Conservation (phyloP, 177 flowering plant genomes). For the Vitis hybrid region DNA sequence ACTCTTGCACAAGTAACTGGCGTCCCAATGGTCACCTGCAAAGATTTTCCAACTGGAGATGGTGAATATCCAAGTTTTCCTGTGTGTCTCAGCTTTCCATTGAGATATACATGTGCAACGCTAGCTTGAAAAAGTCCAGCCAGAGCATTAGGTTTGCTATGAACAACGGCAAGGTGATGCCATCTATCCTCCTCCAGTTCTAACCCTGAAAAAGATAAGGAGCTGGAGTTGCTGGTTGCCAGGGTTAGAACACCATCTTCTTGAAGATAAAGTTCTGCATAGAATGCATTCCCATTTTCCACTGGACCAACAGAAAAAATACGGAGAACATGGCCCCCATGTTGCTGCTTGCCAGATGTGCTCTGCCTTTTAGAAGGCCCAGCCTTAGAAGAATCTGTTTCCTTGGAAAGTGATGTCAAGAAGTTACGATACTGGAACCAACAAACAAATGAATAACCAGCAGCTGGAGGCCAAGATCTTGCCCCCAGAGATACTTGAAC, state of each 20-base stretch:
- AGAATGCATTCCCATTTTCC: constrained; percentile 57
- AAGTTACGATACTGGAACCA: constrained; percentile 91
- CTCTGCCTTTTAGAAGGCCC: constrained; percentile 45
- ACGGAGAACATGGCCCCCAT: constrained; percentile 51
- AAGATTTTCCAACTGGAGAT: constrained; percentile 86
- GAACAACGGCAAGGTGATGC: constrained; percentile 99
- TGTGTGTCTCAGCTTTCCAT: constrained; percentile 95
- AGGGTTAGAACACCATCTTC: constrained; percentile 92
- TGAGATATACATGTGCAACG: constrained; percentile 83
- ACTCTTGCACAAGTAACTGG: constrained; percentile 61
- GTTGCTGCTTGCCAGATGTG: constrained; percentile 33
- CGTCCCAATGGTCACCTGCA: constrained; percentile 92
- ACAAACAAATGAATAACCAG: constrained; percentile 98
- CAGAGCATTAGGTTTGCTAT: constrained; percentile 98
- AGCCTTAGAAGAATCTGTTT: constrained; percentile 48
- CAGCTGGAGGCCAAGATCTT: constrained; percentile 99
- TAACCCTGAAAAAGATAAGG: constrained; percentile 77
- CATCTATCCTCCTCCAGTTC: constrained; percentile 92
- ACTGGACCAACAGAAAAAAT: constrained; percentile 90
- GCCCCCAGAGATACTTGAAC: constrained; percentile 95
- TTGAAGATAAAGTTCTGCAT: constrained; percentile 89
- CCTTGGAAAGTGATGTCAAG: constrained; percentile 60
- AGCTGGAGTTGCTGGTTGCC: constrained; percentile 86
- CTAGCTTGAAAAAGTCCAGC: constrained; percentile 99
- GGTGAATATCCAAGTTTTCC: constrained; percentile 97